Evolutionary conservation across 2,329 filamentous ascomycete species (phyloP).

Genomic region (Fusarium coffeatum): DNA sequence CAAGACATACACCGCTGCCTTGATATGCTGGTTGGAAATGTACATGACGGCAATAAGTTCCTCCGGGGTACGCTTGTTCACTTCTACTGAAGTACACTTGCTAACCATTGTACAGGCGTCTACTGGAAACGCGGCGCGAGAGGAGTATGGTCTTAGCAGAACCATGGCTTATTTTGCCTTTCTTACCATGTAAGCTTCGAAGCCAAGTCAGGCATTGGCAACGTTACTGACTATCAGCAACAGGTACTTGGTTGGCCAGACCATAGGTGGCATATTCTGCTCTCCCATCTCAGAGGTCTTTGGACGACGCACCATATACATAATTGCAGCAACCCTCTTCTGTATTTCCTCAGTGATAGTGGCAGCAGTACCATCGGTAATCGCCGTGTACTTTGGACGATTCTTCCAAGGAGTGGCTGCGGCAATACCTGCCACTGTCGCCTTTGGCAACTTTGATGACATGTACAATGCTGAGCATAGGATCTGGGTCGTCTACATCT

Average conservation of each 20-base stretch:
- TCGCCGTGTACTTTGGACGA: not conserved
- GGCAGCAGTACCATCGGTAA: not conserved
- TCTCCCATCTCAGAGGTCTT: slow-evolving; percentile 9
- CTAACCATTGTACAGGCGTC: not conserved
- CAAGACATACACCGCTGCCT: not conserved
- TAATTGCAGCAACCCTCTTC: slow-evolving; percentile 1
- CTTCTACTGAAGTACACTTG: not conserved
- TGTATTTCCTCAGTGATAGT: not conserved
- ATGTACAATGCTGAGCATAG: slow-evolving; percentile 14
- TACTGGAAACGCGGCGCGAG: not conserved
- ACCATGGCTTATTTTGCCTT: slow-evolving; percentile 6
- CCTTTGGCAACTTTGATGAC: slow-evolving; percentile 11
- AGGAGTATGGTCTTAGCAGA: not conserved
- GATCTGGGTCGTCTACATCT: slow-evolving; percentile 16
- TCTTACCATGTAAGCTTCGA: not conserved
- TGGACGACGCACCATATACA: slow-evolving; percentile 3
- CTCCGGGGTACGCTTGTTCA: not conserved
- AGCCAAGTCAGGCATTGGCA: not conserved
- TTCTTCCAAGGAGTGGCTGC: slow-evolving; percentile 3
- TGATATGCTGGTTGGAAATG: slow-evolving; percentile 13
- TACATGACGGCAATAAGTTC: slow-evolving; percentile 12
- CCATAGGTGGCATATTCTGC: slow-evolving; percentile 4
- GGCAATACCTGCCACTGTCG: slow-evolving; percentile 7
- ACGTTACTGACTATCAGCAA: not conserved
- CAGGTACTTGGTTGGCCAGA: slow-evolving; percentile 4